A percentile compares a stretch with the other conserved stretches of the same genome.
phyloP scores from a whole-genome alignment of 768 basidiomycete species.

The Dentipellis sp. region DNA sequence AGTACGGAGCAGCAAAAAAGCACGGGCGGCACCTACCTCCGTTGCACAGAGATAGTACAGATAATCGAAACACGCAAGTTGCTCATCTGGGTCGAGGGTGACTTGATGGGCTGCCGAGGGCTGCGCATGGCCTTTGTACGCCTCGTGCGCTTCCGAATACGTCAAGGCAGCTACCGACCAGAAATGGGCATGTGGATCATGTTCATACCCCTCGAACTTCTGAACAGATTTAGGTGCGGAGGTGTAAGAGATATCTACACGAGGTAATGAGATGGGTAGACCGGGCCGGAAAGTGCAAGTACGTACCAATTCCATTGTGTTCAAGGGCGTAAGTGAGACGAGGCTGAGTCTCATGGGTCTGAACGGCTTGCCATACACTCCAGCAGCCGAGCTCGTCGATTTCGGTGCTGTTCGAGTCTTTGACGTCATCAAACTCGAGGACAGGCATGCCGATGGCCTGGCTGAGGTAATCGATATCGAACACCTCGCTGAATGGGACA shows the following conservation, averaged over 20 bases:
- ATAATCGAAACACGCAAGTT: conserved; percentile 32
- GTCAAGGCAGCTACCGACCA: conserved; percentile 24
- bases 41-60: conserved; percentile 29
- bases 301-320: conserved; percentile 23
- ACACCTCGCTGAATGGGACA: conserved; percentile 31
- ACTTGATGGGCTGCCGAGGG: conserved; percentile 20
- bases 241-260: conserved; percentile 28
- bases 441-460: conserved; percentile 26
- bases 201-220: conserved; percentile 21
- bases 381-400: conserved; percentile 33
- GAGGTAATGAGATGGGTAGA: neutral
- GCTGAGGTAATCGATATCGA: conserved; percentile 30
- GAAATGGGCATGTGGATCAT: conserved; percentile 24
- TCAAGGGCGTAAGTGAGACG: conserved; percentile 18
- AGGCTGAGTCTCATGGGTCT: conserved; percentile 18
- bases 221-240: conserved; percentile 24
- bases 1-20: neutral
- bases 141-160: conserved; percentile 23
- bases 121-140: conserved; percentile 15
- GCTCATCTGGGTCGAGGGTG: conserved; percentile 26
- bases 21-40: conserved; percentile 14
- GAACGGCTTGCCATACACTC: conserved; percentile 31
- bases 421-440: conserved; percentile 35
- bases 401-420: conserved; percentile 21
- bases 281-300: neutral